phyloP scores from a whole-genome alignment of 1,284 basidiomycete genomes.

The Rhodotorula mucilaginosa region DNA sequence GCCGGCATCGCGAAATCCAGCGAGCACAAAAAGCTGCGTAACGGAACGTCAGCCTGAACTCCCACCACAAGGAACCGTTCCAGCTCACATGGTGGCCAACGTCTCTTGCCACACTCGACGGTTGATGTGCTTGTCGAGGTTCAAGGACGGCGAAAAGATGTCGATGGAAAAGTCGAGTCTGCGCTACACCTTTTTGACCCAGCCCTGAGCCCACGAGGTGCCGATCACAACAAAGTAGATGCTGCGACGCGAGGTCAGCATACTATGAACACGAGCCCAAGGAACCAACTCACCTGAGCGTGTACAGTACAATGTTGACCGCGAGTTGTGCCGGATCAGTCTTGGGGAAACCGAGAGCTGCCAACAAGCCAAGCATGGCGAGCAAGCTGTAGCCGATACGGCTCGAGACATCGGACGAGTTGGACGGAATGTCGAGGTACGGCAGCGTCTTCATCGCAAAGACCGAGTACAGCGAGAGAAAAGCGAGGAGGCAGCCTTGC shows the following conservation, averaged over 20 bases:
- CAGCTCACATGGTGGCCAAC: slow-evolving; percentile 58
- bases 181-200: slow-evolving; percentile 56
- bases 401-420: slow-evolving; percentile 53
- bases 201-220: slow-evolving; percentile 39
- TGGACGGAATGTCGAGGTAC: slow-evolving; percentile 55
- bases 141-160: slow-evolving; percentile 72
- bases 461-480: slow-evolving; percentile 63
- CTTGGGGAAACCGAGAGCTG: slow-evolving; percentile 44
- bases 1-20: slow-evolving; percentile 63
- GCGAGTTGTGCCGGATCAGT: slow-evolving; percentile 45
- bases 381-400: slow-evolving; percentile 32
- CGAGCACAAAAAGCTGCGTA: slow-evolving; percentile 57
- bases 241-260: slow-evolving; percentile 39
- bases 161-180: slow-evolving; percentile 77
- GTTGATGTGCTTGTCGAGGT: slow-evolving; percentile 64
- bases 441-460: slow-evolving; percentile 53
- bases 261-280: neutral
- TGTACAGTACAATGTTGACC: slow-evolving; percentile 50
- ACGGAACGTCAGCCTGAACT: neutral
- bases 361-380: slow-evolving; percentile 40
- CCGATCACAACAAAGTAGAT: slow-evolving; percentile 44
- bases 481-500: slow-evolving; percentile 56
- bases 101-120: slow-evolving; percentile 81
- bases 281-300: slow-evolving; percentile 56
- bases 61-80: accelerated